Base-by-base conservation (phyloP, 768 basidiomycete species). In the Boletus edulis region DNA sequence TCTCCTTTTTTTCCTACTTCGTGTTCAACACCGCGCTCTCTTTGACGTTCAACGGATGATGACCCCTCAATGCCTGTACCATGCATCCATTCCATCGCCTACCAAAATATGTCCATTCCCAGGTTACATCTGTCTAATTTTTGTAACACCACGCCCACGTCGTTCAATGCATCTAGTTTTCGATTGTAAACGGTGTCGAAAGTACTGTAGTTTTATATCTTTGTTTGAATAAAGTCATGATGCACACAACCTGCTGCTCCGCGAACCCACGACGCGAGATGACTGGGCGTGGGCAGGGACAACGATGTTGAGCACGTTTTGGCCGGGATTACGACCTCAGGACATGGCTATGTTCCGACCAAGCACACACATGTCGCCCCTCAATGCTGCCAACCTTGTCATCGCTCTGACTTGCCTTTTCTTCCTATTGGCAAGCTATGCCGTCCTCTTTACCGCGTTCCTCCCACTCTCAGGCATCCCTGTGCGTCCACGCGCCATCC, bases 391-490 rank as follows among this genome's bases (percentile, higher is more conserved):
- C 15, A 77, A 81, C 65, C 58, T 76, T 56, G 68, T 84, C 60
- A 62, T 88, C 51, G 60, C 65, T 34, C 60, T 75, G 29, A 78
- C 85, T 39, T 54, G 72, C 31, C 44, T 78, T 13, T 86, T 89
- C 69, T 81, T 89, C 63, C 54, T 76, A 17, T 18, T 85, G 44
- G 82, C 81, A 40, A 78, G 76, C 58, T 85, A 89, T 71, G 84
- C 84, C 24, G 71, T 86, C 42, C 73, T 91, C 37, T 76, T 89
- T 65, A 84, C 84, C 63, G 78, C 84, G 41, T 83, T 89, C 65
- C 60, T 85, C 43, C 84, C 86, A 42, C 57, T 67, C 11, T 77
- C 81, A 5, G 76, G 78, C 20, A 70, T 83, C 49, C 63, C 64
- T 51, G 89, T 87, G 66, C 44, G 84, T 75, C 38, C 44, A 48